Evolutionary conservation across 176 grass and related monocot genomes (phyloP).

Genomic region (Themeda triandra): DNA sequence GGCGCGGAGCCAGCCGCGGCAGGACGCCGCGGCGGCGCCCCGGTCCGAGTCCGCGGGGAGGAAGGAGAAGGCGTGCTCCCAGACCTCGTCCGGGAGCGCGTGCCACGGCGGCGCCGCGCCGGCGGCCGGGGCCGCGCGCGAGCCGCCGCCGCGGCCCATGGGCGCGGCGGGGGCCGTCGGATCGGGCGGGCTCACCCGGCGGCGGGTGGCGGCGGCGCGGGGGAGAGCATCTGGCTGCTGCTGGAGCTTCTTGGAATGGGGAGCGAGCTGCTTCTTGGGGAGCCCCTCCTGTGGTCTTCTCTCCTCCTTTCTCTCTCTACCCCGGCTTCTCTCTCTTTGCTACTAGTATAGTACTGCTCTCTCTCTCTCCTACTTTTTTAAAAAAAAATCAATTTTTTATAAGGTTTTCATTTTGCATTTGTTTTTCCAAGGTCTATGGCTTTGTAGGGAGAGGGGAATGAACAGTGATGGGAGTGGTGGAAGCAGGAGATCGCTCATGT

Average conservation of each 20-base stretch:
- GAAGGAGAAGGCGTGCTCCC: constrained; percentile 74
- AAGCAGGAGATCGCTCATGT: neutral
- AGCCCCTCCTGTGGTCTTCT: neutral
- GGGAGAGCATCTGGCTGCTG: constrained; percentile 31
- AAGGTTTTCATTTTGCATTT: neutral
- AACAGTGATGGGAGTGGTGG: constrained; percentile 28
- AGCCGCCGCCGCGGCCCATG: constrained; percentile 47
- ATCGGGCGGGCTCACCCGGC: constrained; percentile 19
- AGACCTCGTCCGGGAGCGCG: constrained; percentile 63
- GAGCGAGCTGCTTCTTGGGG: constrained; percentile 9
- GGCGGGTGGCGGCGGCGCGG: constrained; percentile 12
- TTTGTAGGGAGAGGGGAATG: neutral
- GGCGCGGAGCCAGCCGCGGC: constrained; percentile 40
- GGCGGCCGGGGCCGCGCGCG: constrained; percentile 10
- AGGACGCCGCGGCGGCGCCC: constrained; percentile 38
- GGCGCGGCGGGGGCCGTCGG: constrained; percentile 31
- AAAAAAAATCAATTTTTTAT: neutral
- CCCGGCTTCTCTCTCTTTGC: neutral
- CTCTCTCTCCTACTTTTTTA: neutral
- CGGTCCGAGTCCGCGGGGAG: constrained; percentile 48
- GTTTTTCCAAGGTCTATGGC: neutral
- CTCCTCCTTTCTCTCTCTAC: neutral
- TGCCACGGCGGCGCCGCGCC: constrained; percentile 37
- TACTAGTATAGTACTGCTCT: neutral
- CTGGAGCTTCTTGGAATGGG: neutral